Evolutionary conservation across 768 basidiomycete species (phyloP), one percentile per base, ranked within the genome.

Genomic region (Mycena indigotica): DNA sequence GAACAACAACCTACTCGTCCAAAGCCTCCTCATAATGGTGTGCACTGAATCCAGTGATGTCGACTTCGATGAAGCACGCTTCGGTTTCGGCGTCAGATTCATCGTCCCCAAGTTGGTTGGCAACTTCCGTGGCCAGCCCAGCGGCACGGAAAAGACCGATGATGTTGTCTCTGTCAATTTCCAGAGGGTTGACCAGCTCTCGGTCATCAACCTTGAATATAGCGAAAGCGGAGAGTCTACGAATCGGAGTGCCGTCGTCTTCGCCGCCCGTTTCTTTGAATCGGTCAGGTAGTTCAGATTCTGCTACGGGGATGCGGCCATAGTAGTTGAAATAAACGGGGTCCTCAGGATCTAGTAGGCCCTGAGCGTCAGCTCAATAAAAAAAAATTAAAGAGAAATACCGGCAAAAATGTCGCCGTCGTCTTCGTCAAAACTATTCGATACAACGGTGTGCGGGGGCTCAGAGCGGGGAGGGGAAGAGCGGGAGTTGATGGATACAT

Each of bases 141-240:
- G 25, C 46, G 12, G 46, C 46, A 21, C 46, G 28, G 46, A 6
- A 48, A 5, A 13, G 6, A 26, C 24, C 46, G 4, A 13, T 10
- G 4, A 21, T 13, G 19, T 13, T 26, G 5, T 48, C 25, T 10
- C 28, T 8, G 21, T 25, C 23, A 10, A 25, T 6, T 6, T 4
- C 6, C 21, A 28, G 24, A 48, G 21, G 46, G n/a, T 24, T 8
- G 12, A 48, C 24, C 10, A 48, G 21, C 46, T 48, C 21, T 23
- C 25, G 12, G n/a, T 48, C 24, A 5, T 25, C 46, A 13, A 4
- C 65, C 65, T 83, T 69, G 53, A 85, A 88, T 28, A 89, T 70
- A 0, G 73, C 66, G 62, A 88, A 89, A 56, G 84, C 72, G 0
- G 74, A 70, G 8, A 90, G 73, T 0, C 78, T 60, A 5, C 88